Evolutionary conservation across 345 rosid species (phyloP).

Genomic region (Mallotus nudiflorus): DNA sequence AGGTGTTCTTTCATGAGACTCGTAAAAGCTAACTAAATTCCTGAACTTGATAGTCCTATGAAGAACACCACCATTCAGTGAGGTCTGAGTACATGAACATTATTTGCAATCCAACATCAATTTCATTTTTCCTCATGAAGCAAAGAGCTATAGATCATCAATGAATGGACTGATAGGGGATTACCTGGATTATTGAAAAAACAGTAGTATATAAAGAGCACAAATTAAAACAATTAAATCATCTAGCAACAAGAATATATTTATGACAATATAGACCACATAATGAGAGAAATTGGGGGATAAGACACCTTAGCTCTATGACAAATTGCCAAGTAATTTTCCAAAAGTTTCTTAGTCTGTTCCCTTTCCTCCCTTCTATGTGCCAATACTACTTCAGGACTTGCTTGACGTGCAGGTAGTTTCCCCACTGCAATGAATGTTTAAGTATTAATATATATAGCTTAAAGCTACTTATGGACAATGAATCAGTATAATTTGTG

Average conservation of each 20-base stretch:
- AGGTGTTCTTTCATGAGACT: no score
- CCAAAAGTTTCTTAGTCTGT: constrained; percentile 43
- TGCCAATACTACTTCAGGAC: constrained; percentile 41
- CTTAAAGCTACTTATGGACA: not conserved
- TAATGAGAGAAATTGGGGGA: constrained; percentile 1
- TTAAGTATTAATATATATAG: not conserved
- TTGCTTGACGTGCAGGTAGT: constrained; percentile 64
- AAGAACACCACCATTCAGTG: constrained; percentile 13
- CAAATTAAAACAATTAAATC: not conserved
- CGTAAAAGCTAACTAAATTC: no score
- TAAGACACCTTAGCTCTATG: constrained; percentile 41
- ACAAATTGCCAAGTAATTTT: constrained; percentile 41
- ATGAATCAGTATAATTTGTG: not conserved
- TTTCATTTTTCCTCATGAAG: not conserved
- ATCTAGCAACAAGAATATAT: not conserved
- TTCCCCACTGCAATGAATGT: constrained; percentile 59
- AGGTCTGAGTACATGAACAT: not conserved
- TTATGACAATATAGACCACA: not conserved
- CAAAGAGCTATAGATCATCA: not conserved
- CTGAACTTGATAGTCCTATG: not conserved
- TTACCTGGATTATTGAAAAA: not conserved
- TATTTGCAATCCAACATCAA: not conserved
- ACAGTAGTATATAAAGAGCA: not conserved
- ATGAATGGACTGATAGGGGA: not conserved
- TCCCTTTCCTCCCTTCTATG: constrained; percentile 54